Conservation (phyloP, 2,329 filamentous ascomycete species). For the Paraphoma chrysanthemicola region DNA sequence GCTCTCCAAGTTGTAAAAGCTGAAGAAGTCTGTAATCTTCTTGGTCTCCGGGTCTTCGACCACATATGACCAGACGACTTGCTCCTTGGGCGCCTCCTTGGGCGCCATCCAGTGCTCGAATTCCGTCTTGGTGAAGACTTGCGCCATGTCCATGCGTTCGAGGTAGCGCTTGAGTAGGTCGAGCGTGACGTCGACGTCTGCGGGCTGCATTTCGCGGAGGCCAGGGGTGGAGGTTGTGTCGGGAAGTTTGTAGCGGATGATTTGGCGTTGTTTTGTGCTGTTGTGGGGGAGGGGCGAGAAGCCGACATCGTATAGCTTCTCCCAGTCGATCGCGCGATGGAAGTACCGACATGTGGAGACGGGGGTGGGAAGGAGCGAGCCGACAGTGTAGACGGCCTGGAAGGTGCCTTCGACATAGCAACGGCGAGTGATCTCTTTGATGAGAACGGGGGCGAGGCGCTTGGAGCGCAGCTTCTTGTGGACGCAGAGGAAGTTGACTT, state of each 20-base stretch:
- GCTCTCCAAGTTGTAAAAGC: constrained; percentile 94
- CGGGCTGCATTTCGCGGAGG: constrained; percentile 78
- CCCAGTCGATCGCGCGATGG: constrained; percentile 92
- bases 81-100: constrained; percentile 64
- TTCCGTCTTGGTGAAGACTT: constrained; percentile 80
- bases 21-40: constrained; percentile 95
- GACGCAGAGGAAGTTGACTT: constrained; percentile 98
- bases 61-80: constrained; percentile 93
- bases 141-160: constrained; percentile 80
- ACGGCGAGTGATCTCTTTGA: constrained; percentile 95
- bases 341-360: constrained; percentile 95
- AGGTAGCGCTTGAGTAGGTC: constrained; percentile 79
- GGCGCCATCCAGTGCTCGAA: constrained; percentile 87
- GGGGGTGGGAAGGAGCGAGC: constrained; percentile 87
- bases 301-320: constrained; percentile 92
- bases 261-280: constrained; percentile 85
- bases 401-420: constrained; percentile 87
- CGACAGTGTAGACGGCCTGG: constrained; percentile 96
- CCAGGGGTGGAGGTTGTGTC: constrained; percentile 75
- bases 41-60: constrained; percentile 74
- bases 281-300: constrained; percentile 87
- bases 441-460: constrained; percentile 89
- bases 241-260: constrained; percentile 85
- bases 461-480: constrained; percentile 98
- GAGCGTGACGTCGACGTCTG: constrained; percentile 79